Conservation (phyloP, 768 basidiomycete genomes). For the Lentinus tigrinus region DNA sequence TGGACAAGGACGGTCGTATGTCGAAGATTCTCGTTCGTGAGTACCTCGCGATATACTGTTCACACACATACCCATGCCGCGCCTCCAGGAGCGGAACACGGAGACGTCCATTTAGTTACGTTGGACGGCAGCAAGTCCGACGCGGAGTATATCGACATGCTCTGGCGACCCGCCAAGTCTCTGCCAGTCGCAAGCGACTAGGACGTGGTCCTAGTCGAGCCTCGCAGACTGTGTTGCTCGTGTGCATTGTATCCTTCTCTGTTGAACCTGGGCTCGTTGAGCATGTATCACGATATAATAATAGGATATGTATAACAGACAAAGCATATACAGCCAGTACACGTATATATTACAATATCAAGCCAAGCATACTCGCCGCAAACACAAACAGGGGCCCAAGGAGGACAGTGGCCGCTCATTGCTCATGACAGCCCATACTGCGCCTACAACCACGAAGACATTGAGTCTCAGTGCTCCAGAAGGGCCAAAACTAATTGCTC, state of each 20-base stretch:
- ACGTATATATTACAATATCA: conserved; percentile 1
- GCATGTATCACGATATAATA: background rate
- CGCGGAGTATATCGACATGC: conserved; percentile 29
- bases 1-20: conserved; percentile 49
- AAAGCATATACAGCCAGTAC: background rate
- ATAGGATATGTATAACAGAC: background rate
- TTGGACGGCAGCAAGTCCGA: conserved; percentile 30
- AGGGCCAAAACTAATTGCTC: too few species aligned
- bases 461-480: too few species aligned
- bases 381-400: too few species aligned
- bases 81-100: conserved; percentile 43
- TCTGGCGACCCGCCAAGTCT: conserved; percentile 36
- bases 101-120: conserved; percentile 37
- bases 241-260: background rate
- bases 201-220: too few species aligned
- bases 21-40: conserved; percentile 68
- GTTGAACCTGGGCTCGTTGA: background rate
- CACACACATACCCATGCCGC: background rate
- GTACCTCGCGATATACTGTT: conserved; percentile 28
- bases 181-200: too few species aligned
- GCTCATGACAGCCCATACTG: conserved; percentile 8
- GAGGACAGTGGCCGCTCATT: too few species aligned
- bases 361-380: too few species aligned
- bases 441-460: background rate
- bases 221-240: too few species aligned